Conservation (phyloP, 106 monocot genomes). For the Phalaenopsis aphrodite region DNA sequence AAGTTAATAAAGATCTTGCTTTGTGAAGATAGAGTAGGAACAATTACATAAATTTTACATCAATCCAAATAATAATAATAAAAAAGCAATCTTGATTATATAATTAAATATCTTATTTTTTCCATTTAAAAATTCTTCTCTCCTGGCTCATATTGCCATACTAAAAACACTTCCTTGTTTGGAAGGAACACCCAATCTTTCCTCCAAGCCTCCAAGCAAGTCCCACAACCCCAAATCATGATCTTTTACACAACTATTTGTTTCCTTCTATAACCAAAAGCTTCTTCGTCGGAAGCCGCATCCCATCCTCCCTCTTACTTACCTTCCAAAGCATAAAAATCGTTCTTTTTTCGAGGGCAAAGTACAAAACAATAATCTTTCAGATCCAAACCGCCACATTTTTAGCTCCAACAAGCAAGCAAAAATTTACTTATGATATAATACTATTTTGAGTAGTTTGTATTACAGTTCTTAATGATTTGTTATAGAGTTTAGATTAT, state of each 20-base stretch:
- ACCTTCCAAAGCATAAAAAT: not conserved
- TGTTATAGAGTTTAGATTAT: too few species aligned
- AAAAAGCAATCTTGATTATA: too few species aligned
- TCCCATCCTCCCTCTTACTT: constrained; percentile 2
- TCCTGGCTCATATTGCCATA: too few species aligned
- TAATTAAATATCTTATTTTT: too few species aligned
- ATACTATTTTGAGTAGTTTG: not conserved
- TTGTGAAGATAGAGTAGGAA: too few species aligned
- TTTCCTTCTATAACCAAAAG: not conserved
- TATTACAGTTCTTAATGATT: not conserved
- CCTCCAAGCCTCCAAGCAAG: not conserved
- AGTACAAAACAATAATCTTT: not conserved
- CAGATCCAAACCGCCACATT: not conserved
- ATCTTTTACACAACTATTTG: not conserved
- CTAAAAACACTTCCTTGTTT: too few species aligned
- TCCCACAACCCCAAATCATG: not conserved
- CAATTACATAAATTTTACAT: too few species aligned
- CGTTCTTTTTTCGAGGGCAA: not conserved
- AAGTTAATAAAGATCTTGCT: too few species aligned
- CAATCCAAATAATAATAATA: too few species aligned
- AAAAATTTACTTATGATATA: not conserved
- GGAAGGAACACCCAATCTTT: not conserved
- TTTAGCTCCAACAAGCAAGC: not conserved
- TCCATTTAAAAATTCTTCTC: too few species aligned
- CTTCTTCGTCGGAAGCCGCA: constrained; percentile 6